Evolutionary conservation across 345 rosid species (phyloP).

Genomic region (Citrus mangshanensis): DNA sequence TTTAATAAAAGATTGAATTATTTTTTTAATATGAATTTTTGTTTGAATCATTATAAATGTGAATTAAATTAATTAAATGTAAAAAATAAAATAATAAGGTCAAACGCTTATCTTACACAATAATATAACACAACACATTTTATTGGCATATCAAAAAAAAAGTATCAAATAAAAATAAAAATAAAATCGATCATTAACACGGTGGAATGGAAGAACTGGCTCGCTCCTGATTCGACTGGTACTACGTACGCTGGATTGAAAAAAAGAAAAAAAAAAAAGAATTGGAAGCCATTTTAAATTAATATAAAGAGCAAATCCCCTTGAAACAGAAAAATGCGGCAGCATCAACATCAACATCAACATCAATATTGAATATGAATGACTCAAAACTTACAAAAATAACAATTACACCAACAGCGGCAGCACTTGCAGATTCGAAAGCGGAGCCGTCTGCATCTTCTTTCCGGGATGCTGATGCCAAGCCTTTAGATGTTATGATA

Average conservation of each 20-base stretch:
- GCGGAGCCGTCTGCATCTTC: not conserved
- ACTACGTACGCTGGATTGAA: not conserved
- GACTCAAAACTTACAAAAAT: not conserved
- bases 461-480: slow-evolving; percentile 27
- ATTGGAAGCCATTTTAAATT: not conserved
- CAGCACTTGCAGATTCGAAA: not conserved
- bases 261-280: no score
- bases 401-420: not conserved
- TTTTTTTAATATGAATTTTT: no score
- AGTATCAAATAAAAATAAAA: no score
- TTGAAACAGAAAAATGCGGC: not conserved
- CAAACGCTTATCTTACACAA: no score
- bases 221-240: not conserved
- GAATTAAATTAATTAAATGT: no score
- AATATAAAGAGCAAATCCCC: not conserved
- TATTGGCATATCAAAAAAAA: no score
- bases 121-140: no score
- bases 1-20: no score
- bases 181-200: no score
- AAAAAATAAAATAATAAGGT: no score
- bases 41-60: no score
- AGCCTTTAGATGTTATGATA: slow-evolving; percentile 19
- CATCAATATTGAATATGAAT: not conserved
- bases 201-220: no score
- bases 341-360: not conserved